Evolutionary conservation across 2,329 filamentous ascomycete genomes (phyloP).

Genomic region (Epichloe glyceriae): DNA sequence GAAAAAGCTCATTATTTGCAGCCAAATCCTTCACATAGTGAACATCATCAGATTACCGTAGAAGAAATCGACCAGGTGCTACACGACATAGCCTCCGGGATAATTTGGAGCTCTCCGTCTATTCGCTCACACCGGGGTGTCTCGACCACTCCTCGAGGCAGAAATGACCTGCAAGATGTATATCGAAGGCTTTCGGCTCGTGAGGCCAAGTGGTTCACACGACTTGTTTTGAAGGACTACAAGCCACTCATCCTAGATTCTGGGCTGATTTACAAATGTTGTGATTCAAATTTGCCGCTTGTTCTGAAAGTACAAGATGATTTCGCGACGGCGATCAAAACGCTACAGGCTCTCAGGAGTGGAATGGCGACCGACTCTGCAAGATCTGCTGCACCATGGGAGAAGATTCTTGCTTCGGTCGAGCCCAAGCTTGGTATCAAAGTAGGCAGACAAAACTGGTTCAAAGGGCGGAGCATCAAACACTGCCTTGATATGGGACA

Average conservation of each 20-base stretch:
- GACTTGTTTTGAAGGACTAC: conserved; percentile 66
- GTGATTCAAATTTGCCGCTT: conserved; percentile 57
- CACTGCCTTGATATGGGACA: conserved; percentile 56
- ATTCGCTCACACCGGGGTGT: conserved; percentile 29
- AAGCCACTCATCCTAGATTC: conserved; percentile 52
- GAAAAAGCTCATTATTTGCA: conserved; percentile 12
- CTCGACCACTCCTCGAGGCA: conserved; percentile 16
- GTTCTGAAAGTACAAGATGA: conserved; percentile 59
- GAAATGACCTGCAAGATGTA: conserved; percentile 37
- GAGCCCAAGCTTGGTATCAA: conserved; percentile 48
- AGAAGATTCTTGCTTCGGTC: conserved; percentile 20
- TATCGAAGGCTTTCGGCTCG: conserved; percentile 48
- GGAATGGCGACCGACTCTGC: conserved; percentile 10
- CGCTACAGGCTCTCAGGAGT: conserved; percentile 29
- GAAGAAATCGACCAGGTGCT: conserved; percentile 61
- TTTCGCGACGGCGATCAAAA: conserved; percentile 44
- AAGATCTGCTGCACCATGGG: conserved; percentile 4
- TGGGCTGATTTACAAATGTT: conserved; percentile 39
- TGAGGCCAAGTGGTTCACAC: conserved; percentile 79
- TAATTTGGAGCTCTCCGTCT: conserved; percentile 55
- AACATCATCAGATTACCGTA: conserved; percentile 39
- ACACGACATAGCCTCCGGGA: conserved; percentile 51
- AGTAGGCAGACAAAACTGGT: conserved; percentile 49
- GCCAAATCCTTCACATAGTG: conserved; percentile 28
- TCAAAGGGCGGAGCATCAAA: conserved; percentile 58